Evolutionary conservation across 352 stramenopile species (phyloP), one percentile per base, ranked within the genome.

Genomic region (Globisporangium nodosum): DNA sequence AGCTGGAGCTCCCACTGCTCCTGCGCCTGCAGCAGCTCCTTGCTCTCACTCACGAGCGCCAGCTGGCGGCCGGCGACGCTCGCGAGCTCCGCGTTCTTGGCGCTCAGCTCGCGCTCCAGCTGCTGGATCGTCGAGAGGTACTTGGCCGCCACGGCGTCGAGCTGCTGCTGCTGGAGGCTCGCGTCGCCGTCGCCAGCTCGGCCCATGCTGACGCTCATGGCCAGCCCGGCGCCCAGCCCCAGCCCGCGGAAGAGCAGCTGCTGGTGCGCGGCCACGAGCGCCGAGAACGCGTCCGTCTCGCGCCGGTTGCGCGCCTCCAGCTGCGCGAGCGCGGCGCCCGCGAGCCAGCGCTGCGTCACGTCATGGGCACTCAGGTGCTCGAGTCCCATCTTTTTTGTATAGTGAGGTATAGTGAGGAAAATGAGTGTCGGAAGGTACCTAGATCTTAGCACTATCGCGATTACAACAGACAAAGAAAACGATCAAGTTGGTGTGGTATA

Each of bases 21-120:
- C 40, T 78, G 76, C 49, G 78, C 74, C 53, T 88, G 78, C 39
- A 88, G 52, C 30, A 90, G 66, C 66, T 82, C 72, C 62, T 94
- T 88, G 68, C 78, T 90, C 54, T 90, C 79, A 42, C 69, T 79
- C 59, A 89, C 76, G 13, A 91, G 68, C 54, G 76, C 66, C 52
- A 89, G 61, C 55, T 92, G 78, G 45, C 85, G 74, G 9, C 81
- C 78, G 0, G 73, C 70, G 27, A 82, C 84, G 4, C 24, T 58
- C 31, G 74, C 78, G 5, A 89, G 56, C 53, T 82, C 69, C 39
- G 74, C 78, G 57, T 85, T 90, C 54, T 84, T 87, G 1, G 75
- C 71, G n/a, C 69, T 71, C 39, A 94, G 61, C 58, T 94, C 84
- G 15, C 61, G 63, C 66, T 94, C 84, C 27, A 91, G 69, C 12